Conservation (phyloP, 768 basidiomycete genomes). For the Naganishia randhawae region DNA sequence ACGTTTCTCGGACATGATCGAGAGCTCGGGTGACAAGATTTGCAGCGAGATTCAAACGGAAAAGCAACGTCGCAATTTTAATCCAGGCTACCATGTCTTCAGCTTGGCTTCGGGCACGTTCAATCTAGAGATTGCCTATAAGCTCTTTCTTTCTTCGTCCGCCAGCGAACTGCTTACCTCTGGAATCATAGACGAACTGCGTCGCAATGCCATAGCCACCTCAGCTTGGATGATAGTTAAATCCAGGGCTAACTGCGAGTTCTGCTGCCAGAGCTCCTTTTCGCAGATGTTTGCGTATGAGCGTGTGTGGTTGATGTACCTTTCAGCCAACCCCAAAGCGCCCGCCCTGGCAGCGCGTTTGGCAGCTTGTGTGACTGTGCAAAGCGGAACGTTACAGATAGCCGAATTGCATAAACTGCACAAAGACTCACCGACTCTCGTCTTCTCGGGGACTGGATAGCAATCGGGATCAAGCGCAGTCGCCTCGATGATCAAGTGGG, state of each 20-base stretch:
- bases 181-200: background rate
- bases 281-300: background rate
- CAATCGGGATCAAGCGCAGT: slow-evolving; percentile 8
- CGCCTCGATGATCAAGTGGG: slow-evolving; percentile 34
- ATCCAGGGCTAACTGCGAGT: background rate
- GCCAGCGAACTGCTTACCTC: background rate
- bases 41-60: slow-evolving; percentile 5
- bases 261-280: background rate
- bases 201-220: slow-evolving; percentile 1
- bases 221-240: background rate
- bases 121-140: background rate
- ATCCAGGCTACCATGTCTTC: background rate
- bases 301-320: slow-evolving; percentile 1
- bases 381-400: background rate
- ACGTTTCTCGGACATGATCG: background rate
- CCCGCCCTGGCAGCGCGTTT: background rate
- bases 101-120: background rate
- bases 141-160: background rate
- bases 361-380: background rate
- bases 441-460: slow-evolving; percentile 2
- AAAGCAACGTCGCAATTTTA: background rate
- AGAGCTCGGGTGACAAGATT: background rate
- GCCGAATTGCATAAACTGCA: background rate
- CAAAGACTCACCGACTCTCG: background rate
- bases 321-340: slow-evolving; percentile 2